Base-by-base conservation (phyloP, 257 asterid genomes). In the Haberlea rhodopensis region DNA sequence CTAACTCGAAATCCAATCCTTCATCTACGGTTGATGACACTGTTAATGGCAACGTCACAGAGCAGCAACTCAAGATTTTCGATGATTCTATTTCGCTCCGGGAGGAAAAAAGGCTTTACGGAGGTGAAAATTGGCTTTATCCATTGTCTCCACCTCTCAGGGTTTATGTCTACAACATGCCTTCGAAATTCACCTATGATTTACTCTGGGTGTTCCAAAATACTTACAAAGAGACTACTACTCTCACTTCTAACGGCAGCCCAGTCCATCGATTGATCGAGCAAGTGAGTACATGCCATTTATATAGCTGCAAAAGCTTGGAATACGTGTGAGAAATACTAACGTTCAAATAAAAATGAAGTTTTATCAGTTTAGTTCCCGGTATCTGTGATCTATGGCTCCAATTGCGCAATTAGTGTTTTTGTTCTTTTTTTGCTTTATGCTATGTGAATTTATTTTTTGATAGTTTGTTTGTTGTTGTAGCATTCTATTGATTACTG, bases 401-500 rank as follows among this genome's bases (percentile, higher is more conserved):
- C 37, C 27, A 7, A 64, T 21, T 16, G 5, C 19, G 11, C 25
- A n/a, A 1, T 8, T 46, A 51, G 5, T 25, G 25, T 34, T 24
- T 68, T 25, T 20, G 5, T 23, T 48, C 27, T 15, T 57, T 58
- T 43, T 26, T 19, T 51, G 22, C 28, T 32, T 53, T 1, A 9
- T 40, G 48, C 18, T 53, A 15, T 72, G 25, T 51, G 10, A 8
- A 25, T 2, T 24, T 40, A 1, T 18, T 43, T 51, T 5, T 45
- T 70, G n/a, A 20, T 63, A 4, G 4, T 70, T 40, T 8, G 0
- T 40, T 54, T 3, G 40, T 5, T 28, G 46, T 25, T 70, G 86
- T 69, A 91, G 99, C 99, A 94, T 79, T 94, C 99, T 1, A 70
- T 94, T 60, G 97, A 94, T 78, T 94, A 94, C 73, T 94, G 99